Base-by-base conservation (phyloP, 2,329 filamentous ascomycete genomes). In the Alternaria burnsii region DNA sequence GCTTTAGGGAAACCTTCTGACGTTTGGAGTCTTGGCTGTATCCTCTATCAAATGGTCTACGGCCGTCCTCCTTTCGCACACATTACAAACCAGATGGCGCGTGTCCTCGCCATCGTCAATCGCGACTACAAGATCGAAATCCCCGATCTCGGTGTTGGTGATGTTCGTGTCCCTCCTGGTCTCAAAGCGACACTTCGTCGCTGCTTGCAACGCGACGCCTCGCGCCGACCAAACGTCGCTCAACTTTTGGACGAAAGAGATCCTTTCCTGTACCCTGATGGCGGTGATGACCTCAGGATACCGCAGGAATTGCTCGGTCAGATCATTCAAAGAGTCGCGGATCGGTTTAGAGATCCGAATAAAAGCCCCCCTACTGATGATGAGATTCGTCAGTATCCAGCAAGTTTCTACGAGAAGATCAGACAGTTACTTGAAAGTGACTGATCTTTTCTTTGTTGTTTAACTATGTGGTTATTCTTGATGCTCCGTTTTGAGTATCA, bases 21-120 rank as follows among this genome's bases (percentile, higher is more conserved):
- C 77, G 89, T 99, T 18, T 99, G 95, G 95, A 94, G 91, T 76
- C 81, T 99, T 14, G 95, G 95, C 18, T 99, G 95, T 75, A 98
- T 99, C 62, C 83, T 99, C 14, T 99, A 97, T 81, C 94, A 98
- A 76, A 96, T 99, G 91, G 92, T 94, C 0, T 99, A 99, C 75
- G 95, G 95, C n/a, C 86, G 90, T n/a, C 91, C 93, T 4, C 95
- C 95, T 0, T 99, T 99, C 74, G 93, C 90, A 14, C 94, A 98
- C 75, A 96, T 99, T 69, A 83, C 88, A 59, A 95, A 94, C 79
- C 92, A 90, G 73, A 92, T 97, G 82, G 88, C 91, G 38, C 89
- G 93, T 22, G 95, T 96, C 76, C 89, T 93, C 78, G 91, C 92
- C 61, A 95, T 96, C 74, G 91, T 93, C 68, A 92, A 94, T 77